Evolutionary conservation across 371 early-diverging fungal species (phyloP).

Genomic region (Syncephalastrum contaminatum): DNA sequence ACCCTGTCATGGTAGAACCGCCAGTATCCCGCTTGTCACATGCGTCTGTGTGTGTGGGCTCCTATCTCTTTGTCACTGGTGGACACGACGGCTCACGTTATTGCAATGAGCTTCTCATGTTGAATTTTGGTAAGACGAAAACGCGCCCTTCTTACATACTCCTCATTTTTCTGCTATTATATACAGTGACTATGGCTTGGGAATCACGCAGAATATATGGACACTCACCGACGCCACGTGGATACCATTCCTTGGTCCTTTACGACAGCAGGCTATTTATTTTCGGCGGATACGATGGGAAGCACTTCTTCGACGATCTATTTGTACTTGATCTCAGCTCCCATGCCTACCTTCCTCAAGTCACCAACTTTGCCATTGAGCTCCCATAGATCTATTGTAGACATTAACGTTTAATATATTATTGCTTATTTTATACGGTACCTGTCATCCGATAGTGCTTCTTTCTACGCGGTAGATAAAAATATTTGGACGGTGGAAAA

Average conservation of each 20-base stretch:
- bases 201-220: conserved; percentile 77
- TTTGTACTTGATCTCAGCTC: conserved; percentile 77
- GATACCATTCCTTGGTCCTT: conserved; percentile 83
- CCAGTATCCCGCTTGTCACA: conserved; percentile 77
- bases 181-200: conserved; percentile 76
- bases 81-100: conserved; percentile 87
- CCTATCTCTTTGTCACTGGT: conserved; percentile 82
- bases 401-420: too few relatives aligned
- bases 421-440: too few relatives aligned
- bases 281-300: conserved; percentile 88
- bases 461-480: too few relatives aligned
- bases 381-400: conserved; percentile 2
- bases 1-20: conserved; percentile 50
- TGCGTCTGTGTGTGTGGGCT: conserved; percentile 78
- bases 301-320: conserved; percentile 74
- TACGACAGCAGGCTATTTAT: conserved; percentile 79
- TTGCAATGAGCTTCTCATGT: conserved; percentile 71
- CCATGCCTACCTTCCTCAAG: conserved; percentile 71
- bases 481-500: too few relatives aligned
- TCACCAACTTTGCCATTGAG: conserved; percentile 53
- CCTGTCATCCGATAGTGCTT: too few relatives aligned
- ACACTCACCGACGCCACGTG: conserved; percentile 66
- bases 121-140: conserved; percentile 66
- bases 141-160: background rate
- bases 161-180: background rate